These are phyloP conservation scores for Trametes villosa DNA, from an alignment of 768 basidiomycete species.

Conservation along the genomic window DNA sequence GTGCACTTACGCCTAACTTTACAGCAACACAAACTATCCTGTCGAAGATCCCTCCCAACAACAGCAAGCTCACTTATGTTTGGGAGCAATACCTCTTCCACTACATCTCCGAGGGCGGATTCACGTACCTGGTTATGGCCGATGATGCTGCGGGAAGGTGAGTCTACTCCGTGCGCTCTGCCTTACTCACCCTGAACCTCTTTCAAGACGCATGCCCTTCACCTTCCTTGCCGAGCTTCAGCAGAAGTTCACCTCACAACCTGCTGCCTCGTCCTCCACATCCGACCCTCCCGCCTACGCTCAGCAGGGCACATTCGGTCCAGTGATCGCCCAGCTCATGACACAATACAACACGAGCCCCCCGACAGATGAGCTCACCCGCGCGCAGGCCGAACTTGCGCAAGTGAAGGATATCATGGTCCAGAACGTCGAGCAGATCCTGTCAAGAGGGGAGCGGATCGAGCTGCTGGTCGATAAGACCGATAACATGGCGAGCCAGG, in stretches of 20 bases:
- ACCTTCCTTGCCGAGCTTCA: slow-evolving; percentile 90
- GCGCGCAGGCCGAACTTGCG: slow-evolving; percentile 86
- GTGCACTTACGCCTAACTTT: not conserved
- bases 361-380: slow-evolving; percentile 84
- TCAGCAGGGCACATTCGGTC: slow-evolving; percentile 73
- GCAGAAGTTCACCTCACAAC: slow-evolving; percentile 68
- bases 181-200: not conserved
- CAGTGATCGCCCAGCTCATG: slow-evolving; percentile 74
- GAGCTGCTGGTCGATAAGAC: slow-evolving; percentile 98
- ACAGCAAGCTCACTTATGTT: slow-evolving; percentile 81
- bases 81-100: slow-evolving; percentile 96
- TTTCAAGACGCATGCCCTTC: slow-evolving; percentile 83
- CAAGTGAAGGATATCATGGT: slow-evolving; percentile 98
- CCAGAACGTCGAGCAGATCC: slow-evolving; percentile 96
- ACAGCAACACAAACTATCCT: slow-evolving; percentile 87
- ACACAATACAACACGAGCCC: slow-evolving; percentile 89
- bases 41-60: slow-evolving; percentile 91
- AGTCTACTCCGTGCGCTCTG: slow-evolving; percentile 25
- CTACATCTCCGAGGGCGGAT: slow-evolving; percentile 87
- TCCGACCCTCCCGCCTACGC: slow-evolving; percentile 57
- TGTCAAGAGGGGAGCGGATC: slow-evolving; percentile 92
- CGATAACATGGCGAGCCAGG: slow-evolving; percentile 92
- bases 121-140: slow-evolving; percentile 91
- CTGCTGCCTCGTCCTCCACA: slow-evolving; percentile 64
- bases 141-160: slow-evolving; percentile 91